Conservation (phyloP, 2,329 filamentous ascomycete species). For the Pseudocercospora crystallina region DNA sequence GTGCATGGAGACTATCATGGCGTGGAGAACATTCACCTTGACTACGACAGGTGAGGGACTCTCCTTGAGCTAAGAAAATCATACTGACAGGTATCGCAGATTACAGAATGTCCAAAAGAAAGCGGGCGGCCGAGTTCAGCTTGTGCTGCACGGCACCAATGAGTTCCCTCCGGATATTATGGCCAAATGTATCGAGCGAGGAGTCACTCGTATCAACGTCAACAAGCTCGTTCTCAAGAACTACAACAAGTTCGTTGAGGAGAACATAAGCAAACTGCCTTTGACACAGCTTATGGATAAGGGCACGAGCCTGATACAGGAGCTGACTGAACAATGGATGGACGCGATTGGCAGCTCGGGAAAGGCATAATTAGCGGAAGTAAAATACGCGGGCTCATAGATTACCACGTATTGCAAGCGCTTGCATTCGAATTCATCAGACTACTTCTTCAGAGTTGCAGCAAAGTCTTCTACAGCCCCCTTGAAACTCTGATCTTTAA, state of each 20-base stretch:
- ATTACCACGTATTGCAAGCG: not conserved
- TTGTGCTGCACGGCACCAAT: constrained; percentile 61
- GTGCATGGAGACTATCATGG: constrained; percentile 76
- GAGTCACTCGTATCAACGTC: constrained; percentile 59
- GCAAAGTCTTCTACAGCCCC: constrained; percentile 48
- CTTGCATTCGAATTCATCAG: constrained; percentile 1
- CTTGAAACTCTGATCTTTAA: constrained; percentile 49
- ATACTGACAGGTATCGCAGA: constrained; percentile 15
- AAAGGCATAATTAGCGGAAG: constrained; percentile 15
- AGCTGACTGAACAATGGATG: constrained; percentile 57
- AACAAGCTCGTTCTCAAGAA: constrained; percentile 58
- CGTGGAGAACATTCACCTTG: constrained; percentile 58
- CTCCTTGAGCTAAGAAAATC: not conserved
- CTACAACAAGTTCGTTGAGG: constrained; percentile 48
- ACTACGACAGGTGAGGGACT: constrained; percentile 51
- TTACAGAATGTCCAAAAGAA: constrained; percentile 51
- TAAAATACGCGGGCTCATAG: not conserved
- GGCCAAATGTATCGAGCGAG: constrained; percentile 54
- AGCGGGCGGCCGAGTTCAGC: constrained; percentile 48
- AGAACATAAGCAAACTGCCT: constrained; percentile 52
- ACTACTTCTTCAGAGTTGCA: constrained; percentile 31
- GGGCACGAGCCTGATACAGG: constrained; percentile 55
- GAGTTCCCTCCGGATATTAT: constrained; percentile 57
- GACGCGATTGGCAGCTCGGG: constrained; percentile 38
- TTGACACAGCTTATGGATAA: constrained; percentile 57